These are phyloP conservation scores for Mitragyna speciosa DNA, from an alignment of 257 asterid genomes.

Conservation along the genomic window DNA sequence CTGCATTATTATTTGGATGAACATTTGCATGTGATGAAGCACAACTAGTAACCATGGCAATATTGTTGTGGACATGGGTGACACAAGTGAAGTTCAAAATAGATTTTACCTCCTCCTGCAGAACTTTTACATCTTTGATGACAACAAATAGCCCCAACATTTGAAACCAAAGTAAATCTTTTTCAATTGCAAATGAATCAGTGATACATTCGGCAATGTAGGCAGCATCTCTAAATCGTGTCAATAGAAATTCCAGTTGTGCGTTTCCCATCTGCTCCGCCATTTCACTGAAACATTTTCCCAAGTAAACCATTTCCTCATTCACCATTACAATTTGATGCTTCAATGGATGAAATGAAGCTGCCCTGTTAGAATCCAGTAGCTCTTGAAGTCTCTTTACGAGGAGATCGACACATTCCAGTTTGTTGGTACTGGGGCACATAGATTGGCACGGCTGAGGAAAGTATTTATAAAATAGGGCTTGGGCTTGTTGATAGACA, in stretches of 20 bases:
- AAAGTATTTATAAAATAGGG: background rate
- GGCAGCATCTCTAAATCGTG: background rate
- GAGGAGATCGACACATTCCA: constrained; percentile 11
- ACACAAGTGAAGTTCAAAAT: background rate
- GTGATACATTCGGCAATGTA: background rate
- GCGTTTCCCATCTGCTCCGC: background rate
- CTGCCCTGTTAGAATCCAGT: background rate
- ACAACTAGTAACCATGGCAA: background rate
- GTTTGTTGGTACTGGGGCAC: background rate
- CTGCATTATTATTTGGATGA: background rate
- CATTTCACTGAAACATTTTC: background rate
- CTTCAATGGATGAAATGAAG: background rate
- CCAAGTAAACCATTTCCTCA: constrained; percentile 7
- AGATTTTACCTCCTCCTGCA: constrained; percentile 6
- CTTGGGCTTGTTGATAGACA: background rate
- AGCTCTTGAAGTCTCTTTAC: constrained; percentile 1
- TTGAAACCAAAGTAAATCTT: constrained; percentile 25
- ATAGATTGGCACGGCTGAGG: background rate
- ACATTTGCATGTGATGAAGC: background rate
- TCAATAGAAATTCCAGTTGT: background rate
- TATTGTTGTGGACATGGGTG: background rate
- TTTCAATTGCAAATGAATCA: background rate
- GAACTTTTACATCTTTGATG: background rate
- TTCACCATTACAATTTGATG: constrained; percentile 1
- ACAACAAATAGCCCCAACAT: constrained; percentile 7